These are phyloP conservation scores for Chaetomium olivaceum DNA, from an alignment of 2,329 filamentous ascomycete genomes.

Conservation along the genomic window DNA sequence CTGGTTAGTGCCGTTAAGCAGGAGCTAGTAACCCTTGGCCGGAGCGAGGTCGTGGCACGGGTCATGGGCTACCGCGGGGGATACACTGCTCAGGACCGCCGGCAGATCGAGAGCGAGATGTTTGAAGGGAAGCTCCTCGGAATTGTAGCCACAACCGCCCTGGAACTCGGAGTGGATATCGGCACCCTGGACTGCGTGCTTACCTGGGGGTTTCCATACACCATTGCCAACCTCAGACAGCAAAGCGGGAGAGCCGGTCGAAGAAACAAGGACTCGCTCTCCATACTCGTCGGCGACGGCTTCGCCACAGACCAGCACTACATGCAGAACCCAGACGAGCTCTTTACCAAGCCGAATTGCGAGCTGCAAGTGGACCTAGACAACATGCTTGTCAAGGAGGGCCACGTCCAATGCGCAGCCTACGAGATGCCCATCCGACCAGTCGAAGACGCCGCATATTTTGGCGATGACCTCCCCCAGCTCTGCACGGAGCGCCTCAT, in stretches of 20 bases:
- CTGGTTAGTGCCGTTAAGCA: conserved; percentile 77
- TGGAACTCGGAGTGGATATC: conserved; percentile 94
- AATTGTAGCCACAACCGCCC: conserved; percentile 88
- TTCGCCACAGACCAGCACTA: conserved; percentile 94
- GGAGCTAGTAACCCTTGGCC: conserved; percentile 72
- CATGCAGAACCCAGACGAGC: conserved; percentile 93
- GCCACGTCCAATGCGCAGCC: conserved; percentile 92
- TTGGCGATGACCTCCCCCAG: conserved; percentile 69
- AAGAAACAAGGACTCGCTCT: conserved; percentile 89
- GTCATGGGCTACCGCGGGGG: conserved; percentile 97
- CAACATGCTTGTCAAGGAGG: conserved; percentile 88
- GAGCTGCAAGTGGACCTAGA: conserved; percentile 88
- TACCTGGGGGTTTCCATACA: conserved; percentile 92
- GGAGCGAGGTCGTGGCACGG: conserved; percentile 71
- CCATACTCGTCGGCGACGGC: conserved; percentile 82
- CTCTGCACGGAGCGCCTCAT: conserved; percentile 74
- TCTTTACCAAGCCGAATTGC: conserved; percentile 88
- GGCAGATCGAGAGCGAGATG: conserved; percentile 91
- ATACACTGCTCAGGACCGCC: conserved; percentile 87
- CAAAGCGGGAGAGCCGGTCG: conserved; percentile 92
- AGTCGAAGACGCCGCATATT: conserved; percentile 73
- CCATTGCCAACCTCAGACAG: conserved; percentile 89
- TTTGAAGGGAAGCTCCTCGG: conserved; percentile 92
- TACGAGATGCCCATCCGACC: conserved; percentile 91
- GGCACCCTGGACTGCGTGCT: conserved; percentile 91